Evolutionary conservation across 2,329 filamentous ascomycete genomes (phyloP).

Genomic region (Xylaria sp.): DNA sequence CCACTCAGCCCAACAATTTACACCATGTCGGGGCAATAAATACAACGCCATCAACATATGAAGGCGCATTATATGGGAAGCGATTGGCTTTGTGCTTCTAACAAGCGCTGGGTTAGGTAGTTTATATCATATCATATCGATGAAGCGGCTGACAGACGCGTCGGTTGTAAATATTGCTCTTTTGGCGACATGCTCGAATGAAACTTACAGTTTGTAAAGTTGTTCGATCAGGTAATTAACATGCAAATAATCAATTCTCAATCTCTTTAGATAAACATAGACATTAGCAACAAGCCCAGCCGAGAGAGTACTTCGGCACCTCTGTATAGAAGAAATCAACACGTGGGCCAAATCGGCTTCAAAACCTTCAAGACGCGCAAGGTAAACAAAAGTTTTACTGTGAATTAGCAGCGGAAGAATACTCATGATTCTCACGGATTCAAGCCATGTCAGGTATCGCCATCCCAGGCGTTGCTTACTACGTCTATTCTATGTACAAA

Average conservation of each 20-base stretch:
- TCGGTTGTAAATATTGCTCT: neutral
- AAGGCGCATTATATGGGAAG: neutral
- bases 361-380: neutral
- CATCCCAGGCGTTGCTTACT: neutral
- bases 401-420: neutral
- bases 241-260: too few species aligned
- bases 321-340: neutral
- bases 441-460: neutral
- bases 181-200: neutral
- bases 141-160: neutral
- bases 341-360: neutral
- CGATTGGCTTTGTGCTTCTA: neutral
- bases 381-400: neutral
- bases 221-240: neutral
- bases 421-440: too few species aligned
- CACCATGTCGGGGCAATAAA: neutral
- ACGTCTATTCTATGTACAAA: too few species aligned
- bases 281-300: neutral
- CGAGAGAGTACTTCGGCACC: neutral
- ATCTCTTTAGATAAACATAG: neutral
- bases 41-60: neutral
- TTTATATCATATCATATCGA: neutral
- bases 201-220: neutral
- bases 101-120: neutral
- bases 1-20: neutral